Evolutionary conservation across 2,329 filamentous ascomycete genomes (phyloP).

Genomic region (Phaeosphaeriaceae sp.): DNA sequence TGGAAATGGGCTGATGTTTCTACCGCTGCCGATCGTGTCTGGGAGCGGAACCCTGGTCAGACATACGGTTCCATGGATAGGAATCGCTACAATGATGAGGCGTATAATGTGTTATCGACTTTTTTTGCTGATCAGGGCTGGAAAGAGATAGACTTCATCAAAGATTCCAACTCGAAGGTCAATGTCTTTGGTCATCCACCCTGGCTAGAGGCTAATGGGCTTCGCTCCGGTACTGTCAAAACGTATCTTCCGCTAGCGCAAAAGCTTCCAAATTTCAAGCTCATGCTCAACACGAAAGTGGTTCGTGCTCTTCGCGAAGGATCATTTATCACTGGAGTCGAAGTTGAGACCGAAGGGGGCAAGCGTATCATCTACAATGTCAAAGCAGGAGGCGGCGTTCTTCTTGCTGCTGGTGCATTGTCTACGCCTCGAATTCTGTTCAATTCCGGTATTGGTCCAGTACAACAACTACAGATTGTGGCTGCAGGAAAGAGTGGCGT

Average conservation of each 20-base stretch:
- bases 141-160: constrained; percentile 67
- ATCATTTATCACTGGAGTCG: constrained; percentile 67
- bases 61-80: constrained; percentile 69
- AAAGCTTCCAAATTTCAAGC: constrained; percentile 66
- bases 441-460: constrained; percentile 71
- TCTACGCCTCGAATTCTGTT: constrained; percentile 72
- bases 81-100: constrained; percentile 67
- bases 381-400: constrained; percentile 65
- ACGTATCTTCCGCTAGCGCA: constrained; percentile 71
- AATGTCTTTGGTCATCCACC: constrained; percentile 66
- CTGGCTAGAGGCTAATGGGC: constrained; percentile 69
- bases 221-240: constrained; percentile 71
- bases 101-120: constrained; percentile 67
- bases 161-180: constrained; percentile 65
- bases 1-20: constrained; percentile 71
- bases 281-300: constrained; percentile 70
- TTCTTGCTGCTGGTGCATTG: constrained; percentile 71
- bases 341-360: constrained; percentile 55
- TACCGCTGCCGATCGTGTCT: constrained; percentile 67
- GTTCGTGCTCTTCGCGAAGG: constrained; percentile 68
- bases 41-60: constrained; percentile 72
- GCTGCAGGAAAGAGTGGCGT: constrained; percentile 48
- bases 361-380: constrained; percentile 61
- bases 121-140: constrained; percentile 67
- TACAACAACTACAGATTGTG: constrained; percentile 54